phyloP scores from a whole-genome alignment of 106 monocot species.

The Cymbidium sinense region DNA sequence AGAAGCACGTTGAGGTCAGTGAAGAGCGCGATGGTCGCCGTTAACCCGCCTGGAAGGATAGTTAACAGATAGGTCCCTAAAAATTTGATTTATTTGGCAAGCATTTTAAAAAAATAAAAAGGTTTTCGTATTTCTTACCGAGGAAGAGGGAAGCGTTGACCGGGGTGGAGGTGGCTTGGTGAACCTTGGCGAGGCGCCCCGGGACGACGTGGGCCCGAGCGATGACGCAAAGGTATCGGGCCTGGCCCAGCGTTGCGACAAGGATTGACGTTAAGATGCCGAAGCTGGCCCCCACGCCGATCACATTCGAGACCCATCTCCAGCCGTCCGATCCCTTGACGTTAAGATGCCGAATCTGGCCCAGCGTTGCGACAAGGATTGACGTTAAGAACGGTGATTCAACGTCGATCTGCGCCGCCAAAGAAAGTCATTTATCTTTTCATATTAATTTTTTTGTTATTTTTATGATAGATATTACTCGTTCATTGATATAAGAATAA shows the following conservation, averaged over 20 bases:
- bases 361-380: slow-evolving; percentile 81
- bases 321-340: slow-evolving; percentile 46
- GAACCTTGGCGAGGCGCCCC: slow-evolving; percentile 62
- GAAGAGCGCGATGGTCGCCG: slow-evolving; percentile 68
- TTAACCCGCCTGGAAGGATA: slow-evolving; percentile 37
- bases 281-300: slow-evolving; percentile 81
- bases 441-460: no score
- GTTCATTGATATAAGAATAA: no score
- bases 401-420: slow-evolving; percentile 56
- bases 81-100: no score
- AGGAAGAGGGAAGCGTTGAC: slow-evolving; percentile 84
- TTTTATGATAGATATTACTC: no score
- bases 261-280: slow-evolving; percentile 79
- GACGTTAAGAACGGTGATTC: slow-evolving; percentile 72
- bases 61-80: no score
- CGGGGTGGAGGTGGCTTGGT: slow-evolving; percentile 63
- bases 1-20: slow-evolving; percentile 77
- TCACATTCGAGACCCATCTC: slow-evolving; percentile 81
- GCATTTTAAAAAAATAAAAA: no score
- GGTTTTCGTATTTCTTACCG: slow-evolving; percentile 23
- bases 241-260: slow-evolving; percentile 89
- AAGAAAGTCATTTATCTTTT: neutral
- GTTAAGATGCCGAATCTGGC: no score
- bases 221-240: slow-evolving; percentile 89
- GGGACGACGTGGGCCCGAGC: slow-evolving; percentile 71